Base-by-base conservation (phyloP, 2,329 filamentous ascomycete species). In the Calonectria multiphialidica region DNA sequence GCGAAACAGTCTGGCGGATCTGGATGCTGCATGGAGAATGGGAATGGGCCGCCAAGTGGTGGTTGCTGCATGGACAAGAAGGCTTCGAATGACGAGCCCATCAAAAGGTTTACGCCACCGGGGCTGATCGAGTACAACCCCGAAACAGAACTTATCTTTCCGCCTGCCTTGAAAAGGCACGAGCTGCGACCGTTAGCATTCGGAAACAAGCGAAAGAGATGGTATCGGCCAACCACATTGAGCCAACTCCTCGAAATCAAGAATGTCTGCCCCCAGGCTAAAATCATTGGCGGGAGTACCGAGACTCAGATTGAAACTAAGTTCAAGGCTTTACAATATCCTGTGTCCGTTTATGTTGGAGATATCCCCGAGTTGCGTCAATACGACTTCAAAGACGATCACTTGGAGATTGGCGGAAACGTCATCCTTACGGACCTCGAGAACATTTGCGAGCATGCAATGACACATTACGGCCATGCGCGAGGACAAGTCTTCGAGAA, bases 281-380 rank as follows among this genome's bases (percentile, higher is more conserved):
- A 98, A 84, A 92, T 99, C 73, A 98, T 99, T 73, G 96, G 95
- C 62, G 97, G 97, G 73, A 98, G 95, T 82, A 98, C 96, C 2
- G 97, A 99, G 83, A 98, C 96, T 0, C 97, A 98, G 84, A 98
- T 99, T 72, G 97, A 99, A 84, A 94, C 97, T 85, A 98, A 98
- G 84, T 98, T 99, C 90, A 98, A 98, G 86, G 95, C 93, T 1
- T 91, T 98, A 87, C 90, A 95, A 78, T 98, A 98, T 81, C 93
- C 93, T 5, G 92, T 94, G 1, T 98, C 96, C 0, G 94, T 99
- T 0, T 98, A 93, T 76, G 94, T 98, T 12, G 96, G 96, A 13
- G 97, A 99, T 79, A 98, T 99, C 71, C 87, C 94, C 1, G 97
- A 98, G 84, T 86, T 99, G 70, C 90, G 95, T 15, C 93, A 96